phyloP scores from a whole-genome alignment of 345 rosid genomes.

The Brassica carinata region DNA sequence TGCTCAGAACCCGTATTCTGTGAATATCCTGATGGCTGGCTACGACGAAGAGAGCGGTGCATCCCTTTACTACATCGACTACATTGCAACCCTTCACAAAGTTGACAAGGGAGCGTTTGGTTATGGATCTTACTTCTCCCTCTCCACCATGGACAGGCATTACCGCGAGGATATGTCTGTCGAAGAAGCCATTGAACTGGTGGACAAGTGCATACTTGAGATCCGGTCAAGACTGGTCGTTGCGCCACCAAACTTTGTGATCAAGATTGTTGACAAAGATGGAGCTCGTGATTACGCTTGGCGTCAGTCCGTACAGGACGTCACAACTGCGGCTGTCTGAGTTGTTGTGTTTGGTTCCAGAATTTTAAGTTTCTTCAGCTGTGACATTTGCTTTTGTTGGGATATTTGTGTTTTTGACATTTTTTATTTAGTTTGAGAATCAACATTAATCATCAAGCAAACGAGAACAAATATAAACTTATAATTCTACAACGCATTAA shows the following conservation, averaged over 20 bases:
- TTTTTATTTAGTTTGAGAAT: neutral
- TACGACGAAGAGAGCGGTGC: constrained; percentile 86
- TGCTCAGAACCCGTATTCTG: constrained; percentile 77
- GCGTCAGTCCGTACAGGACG: constrained; percentile 79
- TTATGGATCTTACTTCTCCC: constrained; percentile 85
- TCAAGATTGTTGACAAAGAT: constrained; percentile 94
- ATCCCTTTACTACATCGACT: constrained; percentile 93
- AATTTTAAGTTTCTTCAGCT: constrained; percentile 23
- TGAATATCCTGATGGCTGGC: constrained; percentile 90
- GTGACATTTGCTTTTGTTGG: constrained; percentile 20
- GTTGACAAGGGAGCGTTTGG: constrained; percentile 97
- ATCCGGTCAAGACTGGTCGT: constrained; percentile 84
- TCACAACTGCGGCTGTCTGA: constrained; percentile 39
- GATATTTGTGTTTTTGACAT: constrained; percentile 22
- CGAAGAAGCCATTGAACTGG: constrained; percentile 80
- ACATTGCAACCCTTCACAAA: constrained; percentile 97
- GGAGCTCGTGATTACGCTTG: constrained; percentile 88
- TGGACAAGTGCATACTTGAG: constrained; percentile 91
- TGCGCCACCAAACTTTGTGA: constrained; percentile 94
- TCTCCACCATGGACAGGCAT: constrained; percentile 93
- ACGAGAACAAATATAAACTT: neutral
- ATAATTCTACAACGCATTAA: constrained; percentile 19
- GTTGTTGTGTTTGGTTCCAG: constrained; percentile 9
- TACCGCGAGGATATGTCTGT: constrained; percentile 83
- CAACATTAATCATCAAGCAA: constrained; percentile 14